Percentiles rank a stretch among this genome's conserved stretches.
phyloP scores from a whole-genome alignment of 495 filamentous ascomycete species.

The Xylaria bambusicola region DNA sequence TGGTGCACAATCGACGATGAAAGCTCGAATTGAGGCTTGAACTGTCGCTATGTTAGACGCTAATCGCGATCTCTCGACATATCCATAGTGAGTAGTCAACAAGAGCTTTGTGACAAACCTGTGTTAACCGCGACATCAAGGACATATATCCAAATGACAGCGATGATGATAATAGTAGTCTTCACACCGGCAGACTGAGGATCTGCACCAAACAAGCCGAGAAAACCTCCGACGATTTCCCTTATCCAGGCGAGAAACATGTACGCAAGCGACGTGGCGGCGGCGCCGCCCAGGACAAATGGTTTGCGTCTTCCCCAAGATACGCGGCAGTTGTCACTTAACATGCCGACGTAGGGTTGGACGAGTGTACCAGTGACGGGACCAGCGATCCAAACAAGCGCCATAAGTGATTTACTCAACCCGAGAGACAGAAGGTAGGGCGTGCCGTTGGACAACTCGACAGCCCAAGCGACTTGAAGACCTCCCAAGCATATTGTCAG shows the following conservation, averaged over 20 bases:
- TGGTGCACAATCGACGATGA: constrained; percentile 87
- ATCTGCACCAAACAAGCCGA: constrained; percentile 71
- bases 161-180: constrained; percentile 64
- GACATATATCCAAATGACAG: constrained; percentile 80
- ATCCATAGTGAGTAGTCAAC: neutral
- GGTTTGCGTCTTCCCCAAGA: constrained; percentile 84
- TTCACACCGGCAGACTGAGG: constrained; percentile 61
- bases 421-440: constrained; percentile 71
- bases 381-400: constrained; percentile 91
- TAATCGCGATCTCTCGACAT: neutral
- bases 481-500: constrained; percentile 82
- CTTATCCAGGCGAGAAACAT: constrained; percentile 79
- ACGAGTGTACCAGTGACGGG: constrained; percentile 84
- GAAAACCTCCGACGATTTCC: constrained; percentile 71
- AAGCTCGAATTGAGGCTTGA: constrained; percentile 84
- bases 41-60: constrained; percentile 51
- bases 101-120: constrained; percentile 49
- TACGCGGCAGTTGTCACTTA: constrained; percentile 81
- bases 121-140: constrained; percentile 92
- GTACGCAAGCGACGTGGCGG: constrained; percentile 70
- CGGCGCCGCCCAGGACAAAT: constrained; percentile 78
- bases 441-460: constrained; percentile 85
- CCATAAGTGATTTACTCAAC: constrained; percentile 89
- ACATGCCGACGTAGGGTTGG: constrained; percentile 91
- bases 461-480: constrained; percentile 92